Evolutionary conservation across 768 basidiomycete species (phyloP), one percentile per base, ranked within the genome.

Genomic region (Lactarius hengduanensis): DNA sequence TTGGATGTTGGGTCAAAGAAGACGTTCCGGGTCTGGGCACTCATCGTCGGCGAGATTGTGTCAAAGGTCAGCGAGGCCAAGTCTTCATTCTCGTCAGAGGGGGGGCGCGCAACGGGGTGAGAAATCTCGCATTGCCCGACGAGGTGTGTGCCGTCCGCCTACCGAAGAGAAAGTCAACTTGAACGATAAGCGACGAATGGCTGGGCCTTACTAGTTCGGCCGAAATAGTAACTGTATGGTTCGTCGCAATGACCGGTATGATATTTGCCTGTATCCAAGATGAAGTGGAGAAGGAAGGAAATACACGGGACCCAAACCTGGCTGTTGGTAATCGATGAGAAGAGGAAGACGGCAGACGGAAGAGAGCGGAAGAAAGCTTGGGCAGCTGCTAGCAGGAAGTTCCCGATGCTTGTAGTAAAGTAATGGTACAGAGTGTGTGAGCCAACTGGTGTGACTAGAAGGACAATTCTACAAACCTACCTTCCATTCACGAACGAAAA

Each of bases 51-150:
- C 30, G 83, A 84, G 50, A 59, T 64, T 0, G 59, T 56, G 45
- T 61, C 64, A 38, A 69, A 67, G 28, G 54, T 34, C 15, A 63
- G 16, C 20, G 62, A 63, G 63, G 75, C 71, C 22, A 78, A 74
- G 30, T 77, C 74, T 40, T 68, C 64, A 18, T 73, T 61, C 54
- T 64, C 66, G 7, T 16, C 8, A 13, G 57, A 57, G 26, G 68
- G 65, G 7, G 64, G 43, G n/a, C 64, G 65, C 32, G 76, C 66
- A 45, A 90, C 83, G 4, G 94, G 94, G 75, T 96, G 94, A 3
- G 94, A 95, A 70, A 96, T 95, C 72, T 94, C 90, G 74, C 94
- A 96, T 77, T 97, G 95, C 18, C 95, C 95, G 50, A 96, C 87
- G 53, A 98, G 84, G 59, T 82, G 85, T 34, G 83, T 78, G 13